Evolutionary conservation across 2,329 filamentous ascomycete genomes (phyloP), one percentile per base, ranked within the genome.

Genomic region (Claviceps maximensis): DNA sequence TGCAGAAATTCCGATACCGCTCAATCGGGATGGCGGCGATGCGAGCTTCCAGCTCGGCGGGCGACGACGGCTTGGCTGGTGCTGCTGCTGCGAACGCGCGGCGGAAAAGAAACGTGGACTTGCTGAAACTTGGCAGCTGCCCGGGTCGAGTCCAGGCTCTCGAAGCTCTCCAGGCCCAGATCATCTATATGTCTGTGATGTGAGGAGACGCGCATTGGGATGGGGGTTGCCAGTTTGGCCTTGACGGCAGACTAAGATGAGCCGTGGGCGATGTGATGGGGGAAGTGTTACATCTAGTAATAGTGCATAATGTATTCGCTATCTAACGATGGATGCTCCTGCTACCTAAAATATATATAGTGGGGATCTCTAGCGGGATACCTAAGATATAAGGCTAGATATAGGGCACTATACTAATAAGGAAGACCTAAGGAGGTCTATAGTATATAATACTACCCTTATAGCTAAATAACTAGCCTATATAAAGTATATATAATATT

Each of bases 1-100:
- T 97, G 70, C 93, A 98, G 68, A 98, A 98, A 69, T 98, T 98
- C 57, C 93, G 85, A 60, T 82, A 91, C 21, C 87, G 80, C 54
- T 86, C 81, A 62, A 90, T 84, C 2, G 87, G 87, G 52, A 91
- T 90, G 6, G 79, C 81, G 17, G 82, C 74, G 55, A 91, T 89
- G 58, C 82, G 77, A 13, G 61, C 61, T 41, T 71, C 68, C 38
- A 71, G 63, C 52, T 70, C 61, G 6, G 63, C 55, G 4, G 68
- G 61, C 9, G 64, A 61, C 5, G 63, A 61, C 5, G 63, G 53
- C 50, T 70, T 71, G 6, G 62, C 42, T 8, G 55, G 29, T 1
- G 56, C 54, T 27, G 58, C 57, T 2, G 55, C 54, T 27, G 58
- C 57, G 33, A 51, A 54, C 10, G 53, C 49, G 49, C 58, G 58